phyloP scores from a whole-genome alignment of 2,329 filamentous ascomycete genomes.

The Scorias spongiosa region DNA sequence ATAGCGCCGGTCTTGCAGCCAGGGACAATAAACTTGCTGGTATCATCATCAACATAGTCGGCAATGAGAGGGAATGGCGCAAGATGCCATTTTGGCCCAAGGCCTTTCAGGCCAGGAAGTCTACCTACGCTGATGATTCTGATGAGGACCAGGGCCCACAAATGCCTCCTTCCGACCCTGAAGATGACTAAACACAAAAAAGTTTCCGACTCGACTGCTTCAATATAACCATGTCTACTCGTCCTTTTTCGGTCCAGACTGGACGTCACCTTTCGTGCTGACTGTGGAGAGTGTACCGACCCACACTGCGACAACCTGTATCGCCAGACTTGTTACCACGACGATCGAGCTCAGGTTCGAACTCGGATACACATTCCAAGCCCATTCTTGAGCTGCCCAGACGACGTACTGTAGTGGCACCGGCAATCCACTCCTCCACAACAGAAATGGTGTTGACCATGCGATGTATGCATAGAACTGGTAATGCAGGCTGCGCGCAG shows the following conservation, averaged over 20 bases:
- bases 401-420: slow-evolving; percentile 42
- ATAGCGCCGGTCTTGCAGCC: slow-evolving; percentile 49
- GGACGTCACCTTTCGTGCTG: not conserved
- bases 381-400: slow-evolving; percentile 75
- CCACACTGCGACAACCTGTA: slow-evolving; percentile 51
- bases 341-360: slow-evolving; percentile 46
- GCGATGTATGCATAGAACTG: slow-evolving; percentile 89
- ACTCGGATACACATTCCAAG: slow-evolving; percentile 91
- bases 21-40: slow-evolving; percentile 66
- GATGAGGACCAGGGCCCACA: slow-evolving; percentile 45
- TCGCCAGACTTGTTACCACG: slow-evolving; percentile 56
- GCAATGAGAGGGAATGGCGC: slow-evolving; percentile 82
- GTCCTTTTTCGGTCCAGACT: not conserved
- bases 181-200: not conserved
- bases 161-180: slow-evolving; percentile 18
- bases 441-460: slow-evolving; percentile 74
- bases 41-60: slow-evolving; percentile 83
- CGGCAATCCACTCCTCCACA: slow-evolving; percentile 57
- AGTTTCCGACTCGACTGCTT: too few relatives aligned
- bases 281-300: not conserved
- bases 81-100: slow-evolving; percentile 67
- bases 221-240: not conserved
- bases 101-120: slow-evolving; percentile 35
- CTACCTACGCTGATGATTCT: slow-evolving; percentile 45
- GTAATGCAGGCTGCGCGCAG: slow-evolving; percentile 80